phyloP scores from a whole-genome alignment of 1,139 yeast species.

The Geotrichum macrosporum region DNA sequence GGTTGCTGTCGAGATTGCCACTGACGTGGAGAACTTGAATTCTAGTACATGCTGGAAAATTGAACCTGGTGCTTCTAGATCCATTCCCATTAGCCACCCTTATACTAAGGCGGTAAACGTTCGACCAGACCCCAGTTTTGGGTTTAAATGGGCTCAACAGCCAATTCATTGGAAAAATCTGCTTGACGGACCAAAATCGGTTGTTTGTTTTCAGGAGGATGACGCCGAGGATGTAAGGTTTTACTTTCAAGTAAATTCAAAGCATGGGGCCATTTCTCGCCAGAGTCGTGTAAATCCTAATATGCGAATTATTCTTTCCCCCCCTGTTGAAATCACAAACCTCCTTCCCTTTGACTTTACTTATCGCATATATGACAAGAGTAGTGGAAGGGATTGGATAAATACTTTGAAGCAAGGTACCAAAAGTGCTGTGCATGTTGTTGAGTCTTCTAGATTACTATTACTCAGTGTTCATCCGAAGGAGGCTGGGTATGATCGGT shows the following conservation, averaged over 20 bases:
- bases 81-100: slow-evolving; percentile 71
- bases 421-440: slow-evolving; percentile 72
- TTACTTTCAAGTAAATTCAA: slow-evolving; percentile 71
- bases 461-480: slow-evolving; percentile 68
- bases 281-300: slow-evolving; percentile 76
- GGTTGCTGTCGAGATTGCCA: slow-evolving; percentile 47
- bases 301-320: slow-evolving; percentile 68
- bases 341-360: slow-evolving; percentile 75
- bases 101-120: slow-evolving; percentile 55
- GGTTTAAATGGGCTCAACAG: slow-evolving; percentile 64
- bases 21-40: slow-evolving; percentile 25
- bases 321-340: slow-evolving; percentile 83
- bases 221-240: slow-evolving; percentile 41
- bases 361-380: slow-evolving; percentile 73
- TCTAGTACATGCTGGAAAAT: slow-evolving; percentile 33
- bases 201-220: slow-evolving; percentile 51
- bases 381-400: slow-evolving; percentile 62
- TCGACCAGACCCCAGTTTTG: slow-evolving; percentile 55
- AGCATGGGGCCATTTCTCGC: slow-evolving; percentile 59
- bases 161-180: slow-evolving; percentile 65
- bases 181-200: slow-evolving; percentile 46
- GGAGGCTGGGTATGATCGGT: slow-evolving; percentile 59
- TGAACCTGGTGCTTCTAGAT: slow-evolving; percentile 50
- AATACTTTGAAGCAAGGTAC: slow-evolving; percentile 61
- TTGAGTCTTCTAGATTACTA: slow-evolving; percentile 63